phyloP scores from a whole-genome alignment of 208 protist species.

The Crithidia bombi region DNA sequence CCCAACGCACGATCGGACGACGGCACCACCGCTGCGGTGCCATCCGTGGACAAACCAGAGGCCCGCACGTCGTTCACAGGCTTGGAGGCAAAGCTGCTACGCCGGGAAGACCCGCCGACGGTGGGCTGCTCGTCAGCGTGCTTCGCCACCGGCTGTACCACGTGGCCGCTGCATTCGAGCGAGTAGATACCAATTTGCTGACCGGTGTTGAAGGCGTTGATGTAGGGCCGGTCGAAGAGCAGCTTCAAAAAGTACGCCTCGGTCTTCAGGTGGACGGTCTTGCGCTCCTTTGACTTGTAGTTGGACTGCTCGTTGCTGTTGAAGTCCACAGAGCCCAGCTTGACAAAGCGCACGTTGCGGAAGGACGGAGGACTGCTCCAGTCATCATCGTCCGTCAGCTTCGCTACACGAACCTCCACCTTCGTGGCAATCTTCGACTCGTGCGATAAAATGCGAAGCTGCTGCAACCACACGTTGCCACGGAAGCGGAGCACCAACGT shows the following conservation, averaged over 20 bases:
- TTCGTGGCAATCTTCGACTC: slow-evolving; percentile 86
- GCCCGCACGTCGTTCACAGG: background rate
- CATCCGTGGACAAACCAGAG: background rate
- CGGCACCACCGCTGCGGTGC: background rate
- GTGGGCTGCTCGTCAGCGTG: slow-evolving; percentile 30
- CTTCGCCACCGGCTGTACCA: slow-evolving; percentile 21
- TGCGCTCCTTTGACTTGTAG: slow-evolving; percentile 86
- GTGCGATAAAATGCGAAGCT: slow-evolving; percentile 86
- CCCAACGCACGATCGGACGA: too few relatives aligned
- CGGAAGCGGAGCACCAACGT: slow-evolving; percentile 85
- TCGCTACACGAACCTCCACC: slow-evolving; percentile 85
- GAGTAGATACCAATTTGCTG: slow-evolving; percentile 88
- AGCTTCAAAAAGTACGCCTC: slow-evolving; percentile 90
- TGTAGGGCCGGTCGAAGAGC: slow-evolving; percentile 74
- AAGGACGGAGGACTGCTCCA: slow-evolving; percentile 62
- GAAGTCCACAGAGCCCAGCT: slow-evolving; percentile 84
- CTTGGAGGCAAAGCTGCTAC: background rate
- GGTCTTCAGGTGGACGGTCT: slow-evolving; percentile 87
- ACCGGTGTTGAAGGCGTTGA: slow-evolving; percentile 69
- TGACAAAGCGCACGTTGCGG: slow-evolving; percentile 64
- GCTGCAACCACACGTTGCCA: slow-evolving; percentile 83
- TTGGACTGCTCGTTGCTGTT: slow-evolving; percentile 81
- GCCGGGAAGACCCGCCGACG: background rate
- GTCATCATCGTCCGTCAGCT: slow-evolving; percentile 39
- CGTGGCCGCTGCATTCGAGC: slow-evolving; percentile 74